These are phyloP conservation scores for Dryas integrifolia DNA, from an alignment of 331 rosid genomes.

Conservation along the genomic window DNA sequence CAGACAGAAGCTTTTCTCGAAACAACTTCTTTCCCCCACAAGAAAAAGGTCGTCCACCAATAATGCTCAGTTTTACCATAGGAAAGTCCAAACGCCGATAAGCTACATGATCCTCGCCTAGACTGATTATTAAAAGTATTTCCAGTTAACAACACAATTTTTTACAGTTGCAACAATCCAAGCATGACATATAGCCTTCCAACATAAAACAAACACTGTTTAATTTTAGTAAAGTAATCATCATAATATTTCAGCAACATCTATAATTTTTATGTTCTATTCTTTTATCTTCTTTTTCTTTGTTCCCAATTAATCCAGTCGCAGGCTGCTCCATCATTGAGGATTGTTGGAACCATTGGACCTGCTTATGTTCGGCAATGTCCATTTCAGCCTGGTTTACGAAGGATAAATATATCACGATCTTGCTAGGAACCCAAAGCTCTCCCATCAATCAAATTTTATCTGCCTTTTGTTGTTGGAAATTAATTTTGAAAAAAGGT, in stretches of 20 bases:
- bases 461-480: not conserved
- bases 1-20: slow-evolving; percentile 57
- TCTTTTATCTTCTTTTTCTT: not conserved
- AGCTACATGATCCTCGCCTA: slow-evolving; percentile 76
- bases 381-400: not conserved
- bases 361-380: not conserved
- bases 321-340: not conserved
- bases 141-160: slow-evolving; percentile 24
- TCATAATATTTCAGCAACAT: slow-evolving; percentile 1
- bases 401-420: not conserved
- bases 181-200: slow-evolving; percentile 20
- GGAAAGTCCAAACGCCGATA: slow-evolving; percentile 73
- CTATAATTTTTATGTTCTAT: not conserved
- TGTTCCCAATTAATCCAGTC: not conserved
- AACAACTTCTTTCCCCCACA: slow-evolving; percentile 60
- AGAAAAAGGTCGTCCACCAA: slow-evolving; percentile 96
- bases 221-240: not conserved
- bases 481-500: not conserved
- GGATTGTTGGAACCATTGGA: not conserved
- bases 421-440: not conserved
- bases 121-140: slow-evolving; percentile 52
- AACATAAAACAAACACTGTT: not conserved
- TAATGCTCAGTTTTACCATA: slow-evolving; percentile 59
- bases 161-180: slow-evolving; percentile 18
- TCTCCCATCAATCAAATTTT: not conserved